Evolutionary conservation across 495 filamentous ascomycete genomes (phyloP).

Genomic region (Talaromyces trachyspermus): DNA sequence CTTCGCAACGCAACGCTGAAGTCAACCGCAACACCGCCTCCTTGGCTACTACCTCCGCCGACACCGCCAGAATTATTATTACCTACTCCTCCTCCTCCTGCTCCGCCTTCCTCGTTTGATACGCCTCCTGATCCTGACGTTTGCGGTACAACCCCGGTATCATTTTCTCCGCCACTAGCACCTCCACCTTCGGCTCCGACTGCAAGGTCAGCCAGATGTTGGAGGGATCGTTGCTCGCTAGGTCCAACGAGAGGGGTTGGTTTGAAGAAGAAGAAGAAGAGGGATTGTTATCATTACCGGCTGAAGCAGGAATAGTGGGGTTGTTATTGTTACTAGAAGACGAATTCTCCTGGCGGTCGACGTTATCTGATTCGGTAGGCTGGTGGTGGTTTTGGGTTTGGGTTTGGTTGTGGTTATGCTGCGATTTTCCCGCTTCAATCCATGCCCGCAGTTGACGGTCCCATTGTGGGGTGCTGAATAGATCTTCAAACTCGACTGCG

Average conservation of each 20-base stretch:
- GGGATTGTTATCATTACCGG: neutral
- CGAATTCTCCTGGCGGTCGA: neutral
- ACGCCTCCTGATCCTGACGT: no score
- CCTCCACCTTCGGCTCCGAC: slow-evolving; percentile 33
- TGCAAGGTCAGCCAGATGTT: slow-evolving; percentile 60
- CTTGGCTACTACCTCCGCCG: neutral
- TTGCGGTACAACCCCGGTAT: no score
- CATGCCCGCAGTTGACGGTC: slow-evolving; percentile 41
- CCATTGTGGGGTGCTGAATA: slow-evolving; percentile 36
- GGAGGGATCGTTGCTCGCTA: slow-evolving; percentile 46
- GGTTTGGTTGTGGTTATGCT: neutral
- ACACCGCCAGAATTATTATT: neutral
- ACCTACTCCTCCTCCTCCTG: neutral
- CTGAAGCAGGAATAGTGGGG: neutral
- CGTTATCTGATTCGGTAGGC: neutral
- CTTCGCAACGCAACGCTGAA: neutral
- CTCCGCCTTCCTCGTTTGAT: neutral
- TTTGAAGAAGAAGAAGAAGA: slow-evolving; percentile 5
- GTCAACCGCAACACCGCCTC: neutral
- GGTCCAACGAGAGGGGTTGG: slow-evolving; percentile 38
- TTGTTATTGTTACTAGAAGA: neutral
- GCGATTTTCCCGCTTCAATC: slow-evolving; percentile 19
- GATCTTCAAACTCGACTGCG: slow-evolving; percentile 26
- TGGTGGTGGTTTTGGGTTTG: neutral
- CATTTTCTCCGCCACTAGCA: neutral